Evolutionary conservation across 805 yeast species (phyloP).

Genomic region (Henningerozyma blattae): DNA sequence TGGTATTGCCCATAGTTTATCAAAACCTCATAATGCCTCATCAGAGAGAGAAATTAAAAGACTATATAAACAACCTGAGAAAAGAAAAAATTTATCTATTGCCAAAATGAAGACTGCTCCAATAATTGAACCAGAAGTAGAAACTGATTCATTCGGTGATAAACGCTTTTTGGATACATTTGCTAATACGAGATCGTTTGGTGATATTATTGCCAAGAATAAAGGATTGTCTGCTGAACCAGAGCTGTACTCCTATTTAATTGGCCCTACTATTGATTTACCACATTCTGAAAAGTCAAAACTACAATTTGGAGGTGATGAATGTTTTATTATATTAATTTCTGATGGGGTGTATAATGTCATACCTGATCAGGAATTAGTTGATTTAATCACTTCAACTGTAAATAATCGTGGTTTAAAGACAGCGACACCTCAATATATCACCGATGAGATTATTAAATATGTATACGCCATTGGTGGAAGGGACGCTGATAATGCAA

Average conservation of each 20-base stretch:
- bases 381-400: conserved; percentile 71
- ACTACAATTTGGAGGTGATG: conserved; percentile 63
- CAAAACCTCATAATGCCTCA: conserved; percentile 78
- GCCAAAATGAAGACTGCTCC: conserved; percentile 25
- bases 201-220: conserved; percentile 70
- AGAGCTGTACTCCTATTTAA: conserved; percentile 55
- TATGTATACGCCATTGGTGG: conserved; percentile 83
- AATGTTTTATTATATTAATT: conserved; percentile 69
- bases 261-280: conserved; percentile 47
- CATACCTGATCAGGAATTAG: conserved; percentile 81
- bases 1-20: conserved; percentile 71
- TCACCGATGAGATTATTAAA: conserved; percentile 75
- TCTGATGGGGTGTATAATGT: conserved; percentile 82
- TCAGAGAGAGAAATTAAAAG: conserved; percentile 68
- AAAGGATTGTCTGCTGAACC: conserved; percentile 91
- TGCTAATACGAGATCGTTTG: conserved; percentile 92
- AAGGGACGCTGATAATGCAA: conserved; percentile 74
- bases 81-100: background rate
- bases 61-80: conserved; percentile 27
- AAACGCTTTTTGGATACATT: conserved; percentile 62
- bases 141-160: conserved; percentile 88
- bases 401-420: conserved; percentile 46
- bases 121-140: too few relatives aligned
- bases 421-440: conserved; percentile 69
- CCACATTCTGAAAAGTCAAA: conserved; percentile 24